phyloP scores from a whole-genome alignment of 169 alveolate species.

The Neospora caninum region DNA sequence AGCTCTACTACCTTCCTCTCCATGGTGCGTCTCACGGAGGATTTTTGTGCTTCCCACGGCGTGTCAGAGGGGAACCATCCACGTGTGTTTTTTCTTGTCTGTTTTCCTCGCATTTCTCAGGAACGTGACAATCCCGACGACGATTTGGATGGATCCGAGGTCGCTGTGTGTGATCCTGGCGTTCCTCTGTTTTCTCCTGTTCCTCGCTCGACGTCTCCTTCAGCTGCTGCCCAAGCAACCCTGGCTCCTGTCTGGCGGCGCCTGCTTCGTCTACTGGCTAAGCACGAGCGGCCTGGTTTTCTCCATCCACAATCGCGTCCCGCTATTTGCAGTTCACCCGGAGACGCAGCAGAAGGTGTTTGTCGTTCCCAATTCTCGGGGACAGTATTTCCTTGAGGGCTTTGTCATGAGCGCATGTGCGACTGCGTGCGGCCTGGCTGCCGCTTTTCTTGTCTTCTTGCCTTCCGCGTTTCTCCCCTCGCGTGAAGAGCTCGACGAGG shows the following conservation, averaged over 20 bases:
- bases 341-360: conserved; percentile 2
- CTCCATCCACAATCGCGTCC: conserved; percentile 22
- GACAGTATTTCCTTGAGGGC: conserved; percentile 30
- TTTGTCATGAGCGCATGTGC: conserved; percentile 8
- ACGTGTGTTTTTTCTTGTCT: too few relatives aligned
- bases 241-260: conserved; percentile 32
- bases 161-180: neutral
- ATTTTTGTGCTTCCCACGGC: too few relatives aligned
- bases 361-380: neutral
- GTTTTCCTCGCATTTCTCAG: neutral
- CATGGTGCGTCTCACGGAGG: too few relatives aligned
- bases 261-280: conserved; percentile 36
- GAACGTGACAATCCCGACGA: neutral
- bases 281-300: conserved; percentile 36
- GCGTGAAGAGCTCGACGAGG: neutral
- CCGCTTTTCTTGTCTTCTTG: neutral
- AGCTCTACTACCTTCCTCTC: too few relatives aligned
- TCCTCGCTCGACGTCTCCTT: neutral
- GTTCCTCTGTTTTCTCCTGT: neutral
- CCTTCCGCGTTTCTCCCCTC: neutral
- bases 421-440: neutral
- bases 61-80: too few relatives aligned
- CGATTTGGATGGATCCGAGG: neutral
- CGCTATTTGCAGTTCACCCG: conserved; percentile 6
- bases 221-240: neutral